These are phyloP conservation scores for Noccaea bulbosa DNA, from an alignment of 345 rosid genomes.

Conservation along the genomic window DNA sequence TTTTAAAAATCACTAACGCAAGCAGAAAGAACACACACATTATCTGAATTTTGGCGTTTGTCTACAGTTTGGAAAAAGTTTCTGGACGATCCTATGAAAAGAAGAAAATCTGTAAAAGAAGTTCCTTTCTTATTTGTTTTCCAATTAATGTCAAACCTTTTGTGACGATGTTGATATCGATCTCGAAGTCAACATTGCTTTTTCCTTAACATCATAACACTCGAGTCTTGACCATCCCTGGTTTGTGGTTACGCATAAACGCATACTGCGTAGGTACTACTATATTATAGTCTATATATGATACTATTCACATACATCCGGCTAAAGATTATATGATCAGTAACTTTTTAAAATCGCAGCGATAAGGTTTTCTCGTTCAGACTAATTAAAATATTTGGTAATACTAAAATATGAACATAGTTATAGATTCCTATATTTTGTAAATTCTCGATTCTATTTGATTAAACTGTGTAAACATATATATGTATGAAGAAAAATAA, in stretches of 20 bases:
- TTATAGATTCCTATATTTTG: no score
- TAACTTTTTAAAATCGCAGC: no score
- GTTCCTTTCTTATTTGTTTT: not conserved
- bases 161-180: constrained; percentile 21
- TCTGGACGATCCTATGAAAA: not conserved
- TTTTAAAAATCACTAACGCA: not conserved
- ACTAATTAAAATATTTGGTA: no score
- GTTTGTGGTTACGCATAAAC: constrained; percentile 5
- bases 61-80: not conserved
- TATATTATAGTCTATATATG: not conserved
- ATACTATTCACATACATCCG: not conserved
- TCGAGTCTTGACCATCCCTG: not conserved
- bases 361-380: no score
- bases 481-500: no score
- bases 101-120: constrained; percentile 1
- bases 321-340: no score
- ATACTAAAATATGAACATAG: no score
- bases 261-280: not conserved
- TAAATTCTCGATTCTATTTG: no score
- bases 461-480: no score
- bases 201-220: constrained; percentile 21
- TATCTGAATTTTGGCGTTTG: not conserved
- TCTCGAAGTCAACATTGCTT: constrained; percentile 30
- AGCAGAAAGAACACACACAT: not conserved
- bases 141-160: constrained; percentile 31